phyloP scores from a whole-genome alignment of 352 stramenopile genomes.

The Phytophthora pistaciae region DNA sequence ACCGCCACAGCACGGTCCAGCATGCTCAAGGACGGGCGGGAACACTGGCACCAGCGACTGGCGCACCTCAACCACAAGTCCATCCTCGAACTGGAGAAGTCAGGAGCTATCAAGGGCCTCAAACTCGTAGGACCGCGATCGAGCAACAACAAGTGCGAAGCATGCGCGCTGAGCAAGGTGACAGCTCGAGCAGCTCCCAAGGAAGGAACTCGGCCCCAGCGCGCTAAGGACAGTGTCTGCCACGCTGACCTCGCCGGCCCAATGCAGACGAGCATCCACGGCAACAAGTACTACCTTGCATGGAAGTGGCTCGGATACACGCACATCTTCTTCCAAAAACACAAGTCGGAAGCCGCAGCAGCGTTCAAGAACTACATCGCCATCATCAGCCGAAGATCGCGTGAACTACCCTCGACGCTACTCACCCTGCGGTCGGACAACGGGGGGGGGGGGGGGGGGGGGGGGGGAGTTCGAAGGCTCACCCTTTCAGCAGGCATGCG shows the following conservation, averaged over 20 bases:
- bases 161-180: not conserved
- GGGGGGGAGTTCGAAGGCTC: constrained; percentile 2
- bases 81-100: constrained; percentile 4
- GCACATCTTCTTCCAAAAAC: constrained; percentile 12
- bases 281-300: constrained; percentile 9
- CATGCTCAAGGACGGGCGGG: not conserved
- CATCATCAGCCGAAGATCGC: too few species aligned
- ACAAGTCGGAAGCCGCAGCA: not conserved
- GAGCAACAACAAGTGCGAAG: too few species aligned
- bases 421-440: too few species aligned
- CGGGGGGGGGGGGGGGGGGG: too few species aligned
- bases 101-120: not conserved
- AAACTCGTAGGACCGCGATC: too few species aligned
- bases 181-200: not conserved
- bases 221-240: constrained; percentile 6
- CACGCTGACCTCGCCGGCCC: constrained; percentile 7
- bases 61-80: not conserved
- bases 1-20: not conserved
- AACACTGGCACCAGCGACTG: constrained; percentile 6
- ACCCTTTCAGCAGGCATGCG: not conserved
- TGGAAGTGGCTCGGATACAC: constrained; percentile 13
- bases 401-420: too few species aligned
- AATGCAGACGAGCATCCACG: constrained; percentile 14
- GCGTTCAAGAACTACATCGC: not conserved
- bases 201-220: not conserved